Conservation (phyloP, 2,329 filamentous ascomycete genomes). For the Phialocephala subalpina region DNA sequence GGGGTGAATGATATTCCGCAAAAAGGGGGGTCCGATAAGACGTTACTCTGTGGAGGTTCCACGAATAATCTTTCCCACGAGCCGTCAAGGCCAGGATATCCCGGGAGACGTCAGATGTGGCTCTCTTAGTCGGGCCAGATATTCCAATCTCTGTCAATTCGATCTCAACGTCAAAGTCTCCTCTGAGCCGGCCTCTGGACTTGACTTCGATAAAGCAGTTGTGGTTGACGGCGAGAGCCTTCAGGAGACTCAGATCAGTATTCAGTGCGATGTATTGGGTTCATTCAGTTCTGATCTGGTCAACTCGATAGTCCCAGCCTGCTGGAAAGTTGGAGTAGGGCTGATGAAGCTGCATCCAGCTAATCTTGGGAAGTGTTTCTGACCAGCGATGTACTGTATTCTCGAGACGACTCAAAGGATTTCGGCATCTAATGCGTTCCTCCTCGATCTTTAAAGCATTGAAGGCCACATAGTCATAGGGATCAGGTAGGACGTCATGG, state of each 20-base stretch:
- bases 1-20: too few species aligned
- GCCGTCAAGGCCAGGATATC: neutral
- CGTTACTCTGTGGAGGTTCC: too few species aligned
- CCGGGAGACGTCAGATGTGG: neutral
- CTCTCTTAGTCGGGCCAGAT: neutral
- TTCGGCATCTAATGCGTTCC: neutral
- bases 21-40: too few species aligned
- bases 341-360: neutral
- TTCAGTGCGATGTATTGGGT: too few species aligned
- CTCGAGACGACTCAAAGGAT: neutral
- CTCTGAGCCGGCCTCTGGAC: neutral
- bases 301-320: neutral
- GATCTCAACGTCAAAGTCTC: neutral
- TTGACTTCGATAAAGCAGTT: neutral
- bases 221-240: neutral
- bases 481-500: neutral
- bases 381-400: neutral
- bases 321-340: neutral
- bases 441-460: too few species aligned
- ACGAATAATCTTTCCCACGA: neutral
- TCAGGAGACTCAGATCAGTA: neutral
- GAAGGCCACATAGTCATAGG: too few species aligned
- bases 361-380: neutral
- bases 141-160: neutral
- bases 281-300: too few species aligned